phyloP scores from a whole-genome alignment of 1,284 basidiomycete genomes.

The Tilletia horrida region DNA sequence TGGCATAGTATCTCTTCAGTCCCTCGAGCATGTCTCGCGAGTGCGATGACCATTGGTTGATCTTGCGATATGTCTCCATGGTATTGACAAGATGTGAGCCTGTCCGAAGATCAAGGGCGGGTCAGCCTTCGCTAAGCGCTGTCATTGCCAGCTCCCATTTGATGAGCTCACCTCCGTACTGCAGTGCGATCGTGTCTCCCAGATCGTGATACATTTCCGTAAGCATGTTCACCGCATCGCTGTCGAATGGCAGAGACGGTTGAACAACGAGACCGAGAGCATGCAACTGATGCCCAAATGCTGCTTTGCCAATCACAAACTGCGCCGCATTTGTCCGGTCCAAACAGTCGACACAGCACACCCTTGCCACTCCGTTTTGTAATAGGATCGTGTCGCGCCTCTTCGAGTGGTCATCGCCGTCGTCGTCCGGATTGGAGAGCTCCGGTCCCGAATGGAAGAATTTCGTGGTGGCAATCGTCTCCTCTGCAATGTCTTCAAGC shows the following conservation, averaged over 20 bases:
- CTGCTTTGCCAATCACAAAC: conserved; percentile 94
- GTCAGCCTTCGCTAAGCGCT: not conserved
- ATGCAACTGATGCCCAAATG: conserved; percentile 90
- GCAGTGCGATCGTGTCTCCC: conserved; percentile 75
- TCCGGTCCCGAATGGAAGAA: conserved; percentile 75
- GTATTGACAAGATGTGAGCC: conserved; percentile 87
- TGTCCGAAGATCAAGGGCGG: conserved; percentile 21
- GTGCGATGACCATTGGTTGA: conserved; percentile 93
- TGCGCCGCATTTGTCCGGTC: conserved; percentile 93
- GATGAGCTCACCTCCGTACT: conserved; percentile 68
- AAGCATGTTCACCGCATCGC: conserved; percentile 91
- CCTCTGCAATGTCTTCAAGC: conserved; percentile 90
- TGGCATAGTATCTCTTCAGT: conserved; percentile 90
- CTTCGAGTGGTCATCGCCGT: not conserved
- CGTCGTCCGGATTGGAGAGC: conserved; percentile 22
- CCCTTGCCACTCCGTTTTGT: conserved; percentile 75
- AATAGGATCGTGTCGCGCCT: conserved; percentile 63
- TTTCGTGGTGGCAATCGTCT: conserved; percentile 81
- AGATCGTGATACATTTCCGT: conserved; percentile 91
- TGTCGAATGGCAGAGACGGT: conserved; percentile 85
- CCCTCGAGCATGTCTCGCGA: conserved; percentile 97
- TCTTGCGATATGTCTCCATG: conserved; percentile 91
- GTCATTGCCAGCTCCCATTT: not conserved
- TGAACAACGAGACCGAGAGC: conserved; percentile 72
- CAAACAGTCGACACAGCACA: conserved; percentile 76